Conservation (phyloP, 805 yeast species). For the Candida coquimbonensis region DNA sequence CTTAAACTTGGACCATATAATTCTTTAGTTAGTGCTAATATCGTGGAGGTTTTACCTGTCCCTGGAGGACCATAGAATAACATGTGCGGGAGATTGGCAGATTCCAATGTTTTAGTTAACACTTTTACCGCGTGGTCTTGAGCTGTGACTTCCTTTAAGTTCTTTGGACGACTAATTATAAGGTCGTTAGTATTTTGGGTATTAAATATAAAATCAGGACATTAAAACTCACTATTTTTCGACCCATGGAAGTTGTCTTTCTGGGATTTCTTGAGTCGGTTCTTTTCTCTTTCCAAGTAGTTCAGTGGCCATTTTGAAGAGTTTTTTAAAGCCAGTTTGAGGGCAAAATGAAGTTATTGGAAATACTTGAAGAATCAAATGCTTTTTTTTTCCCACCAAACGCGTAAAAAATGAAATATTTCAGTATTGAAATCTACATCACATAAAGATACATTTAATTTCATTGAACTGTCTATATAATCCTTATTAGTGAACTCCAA, state of each 20-base stretch:
- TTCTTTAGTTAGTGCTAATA: slow-evolving; percentile 74
- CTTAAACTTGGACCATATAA: slow-evolving; percentile 67
- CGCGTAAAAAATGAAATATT: neutral
- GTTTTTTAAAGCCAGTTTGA: too few species aligned
- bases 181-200: slow-evolving; percentile 1
- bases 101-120: slow-evolving; percentile 65
- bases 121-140: slow-evolving; percentile 87
- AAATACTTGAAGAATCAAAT: neutral
- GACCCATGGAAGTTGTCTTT: slow-evolving; percentile 70
- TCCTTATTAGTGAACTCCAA: slow-evolving; percentile 55
- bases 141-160: slow-evolving; percentile 79
- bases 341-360: neutral
- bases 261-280: slow-evolving; percentile 14
- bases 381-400: neutral
- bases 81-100: slow-evolving; percentile 89
- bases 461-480: neutral
- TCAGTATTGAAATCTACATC: neutral
- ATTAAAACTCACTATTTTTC: slow-evolving; percentile 55
- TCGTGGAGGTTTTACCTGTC: slow-evolving; percentile 87
- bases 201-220: neutral
- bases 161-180: slow-evolving; percentile 66
- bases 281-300: slow-evolving; percentile 24
- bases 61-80: slow-evolving; percentile 92
- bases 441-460: neutral
- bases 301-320: neutral